Conservation (phyloP, 805 yeast genomes). For the Candida multigemmis region DNA sequence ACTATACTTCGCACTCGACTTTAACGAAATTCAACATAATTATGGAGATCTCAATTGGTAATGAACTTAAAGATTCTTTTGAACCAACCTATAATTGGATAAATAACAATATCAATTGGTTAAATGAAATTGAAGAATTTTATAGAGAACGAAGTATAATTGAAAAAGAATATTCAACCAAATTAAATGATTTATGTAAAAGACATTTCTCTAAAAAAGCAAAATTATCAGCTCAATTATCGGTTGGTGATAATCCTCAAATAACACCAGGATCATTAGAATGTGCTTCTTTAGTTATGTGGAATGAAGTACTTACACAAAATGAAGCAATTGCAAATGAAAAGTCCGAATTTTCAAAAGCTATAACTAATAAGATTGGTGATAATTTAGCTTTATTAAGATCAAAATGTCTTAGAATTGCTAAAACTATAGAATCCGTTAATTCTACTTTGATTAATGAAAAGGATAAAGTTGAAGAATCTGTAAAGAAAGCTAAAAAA, state of each 20-base stretch:
- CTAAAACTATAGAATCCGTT: constrained; percentile 47
- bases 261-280: constrained; percentile 94
- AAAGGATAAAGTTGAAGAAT: constrained; percentile 42
- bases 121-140: constrained; percentile 71
- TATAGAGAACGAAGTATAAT: constrained; percentile 75
- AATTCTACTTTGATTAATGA: constrained; percentile 47
- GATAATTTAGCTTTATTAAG: constrained; percentile 51
- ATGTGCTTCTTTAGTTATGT: constrained; percentile 74
- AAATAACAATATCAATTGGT: constrained; percentile 61
- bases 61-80: constrained; percentile 73
- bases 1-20: background rate
- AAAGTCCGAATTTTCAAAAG: constrained; percentile 47
- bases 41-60: constrained; percentile 42
- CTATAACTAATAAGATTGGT: constrained; percentile 50
- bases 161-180: constrained; percentile 75
- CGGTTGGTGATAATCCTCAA: constrained; percentile 87
- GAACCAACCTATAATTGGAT: constrained; percentile 77
- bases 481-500: constrained; percentile 57
- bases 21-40: constrained; percentile 7
- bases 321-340: constrained; percentile 75
- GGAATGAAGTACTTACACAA: constrained; percentile 82
- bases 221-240: constrained; percentile 50
- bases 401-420: constrained; percentile 42
- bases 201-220: constrained; percentile 75
- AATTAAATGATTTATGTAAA: constrained; percentile 52